Evolutionary conservation across 768 basidiomycete species (phyloP), one percentile per base, ranked within the genome.

Genomic region (Lactarius sp.): DNA sequence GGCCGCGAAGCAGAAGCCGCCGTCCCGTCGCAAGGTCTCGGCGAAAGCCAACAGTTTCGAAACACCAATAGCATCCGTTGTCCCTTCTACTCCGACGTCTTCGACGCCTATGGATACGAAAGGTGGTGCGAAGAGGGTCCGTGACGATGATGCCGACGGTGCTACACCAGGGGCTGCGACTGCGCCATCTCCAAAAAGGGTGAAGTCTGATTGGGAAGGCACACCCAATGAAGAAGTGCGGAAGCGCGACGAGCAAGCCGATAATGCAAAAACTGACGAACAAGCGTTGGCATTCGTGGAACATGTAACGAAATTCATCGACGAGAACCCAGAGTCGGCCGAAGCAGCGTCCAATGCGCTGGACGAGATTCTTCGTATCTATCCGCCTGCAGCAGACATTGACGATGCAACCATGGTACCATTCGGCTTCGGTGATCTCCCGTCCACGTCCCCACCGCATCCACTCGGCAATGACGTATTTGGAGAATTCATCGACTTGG

Each of bases 131-230:
- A 72, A 88, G 81, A 72, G 82, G 22, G 78, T 80, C 13, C 83
- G 84, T 31, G 86, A 86, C 33, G 87, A 86, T 16, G 71, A 76
- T 22, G 20, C 16, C 34, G 52, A 68, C 1, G 55, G 52, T 12
- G 47, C 52, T 33, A 42, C 61, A 6, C 63, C 53, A 56, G 42
- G 52, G 37, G n/a, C 61, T 22, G 2, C 77, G 66, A 81, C 84
- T 59, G 83, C 82, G 7, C 87, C 87, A 7, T 85, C 88, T 6
- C 86, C 89, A 14, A 91, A 91, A 75, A 83, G 86, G 52, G 71
- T 75, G 54, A 88, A 87, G 78, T 83, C 81, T 22, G 87, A 91
- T 59, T 89, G 85, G 84, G 86, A 88, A 52, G 81, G 82, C 9
- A 77, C 81, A 31, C 75, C 80, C 16, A 84, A 76, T 66, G 76